Evolutionary conservation across 208 protist genomes (phyloP).

Genomic region (Leishmania amazonensis): DNA sequence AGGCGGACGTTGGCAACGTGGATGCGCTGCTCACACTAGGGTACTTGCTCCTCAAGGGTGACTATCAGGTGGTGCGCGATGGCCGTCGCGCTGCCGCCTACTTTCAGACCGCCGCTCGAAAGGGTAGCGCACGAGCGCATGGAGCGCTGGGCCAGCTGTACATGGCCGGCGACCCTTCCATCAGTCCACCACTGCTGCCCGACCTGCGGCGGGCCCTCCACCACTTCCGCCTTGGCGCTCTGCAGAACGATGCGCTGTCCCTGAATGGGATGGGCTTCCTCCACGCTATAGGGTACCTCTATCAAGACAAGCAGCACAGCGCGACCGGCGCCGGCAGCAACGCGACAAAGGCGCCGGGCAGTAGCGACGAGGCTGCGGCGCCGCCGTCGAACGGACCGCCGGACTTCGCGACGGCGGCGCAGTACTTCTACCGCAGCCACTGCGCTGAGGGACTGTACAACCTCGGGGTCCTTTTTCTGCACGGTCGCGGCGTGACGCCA

Average conservation of each 20-base stretch:
- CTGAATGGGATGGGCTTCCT: constrained; percentile 88
- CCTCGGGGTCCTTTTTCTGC: constrained; percentile 68
- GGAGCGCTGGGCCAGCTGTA: constrained; percentile 78
- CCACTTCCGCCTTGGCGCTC: constrained; percentile 70
- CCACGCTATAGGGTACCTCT: constrained; percentile 73
- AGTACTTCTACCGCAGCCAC: constrained; percentile 43
- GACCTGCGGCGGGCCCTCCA: constrained; percentile 55
- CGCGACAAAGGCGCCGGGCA: background rate
- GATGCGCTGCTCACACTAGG: constrained; percentile 61
- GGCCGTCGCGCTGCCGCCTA: constrained; percentile 40
- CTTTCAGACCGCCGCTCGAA: constrained; percentile 44
- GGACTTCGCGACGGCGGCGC: constrained; percentile 56
- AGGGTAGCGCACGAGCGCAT: constrained; percentile 40
- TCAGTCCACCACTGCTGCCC: constrained; percentile 37
- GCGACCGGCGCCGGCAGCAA: background rate
- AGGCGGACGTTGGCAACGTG: constrained; percentile 48
- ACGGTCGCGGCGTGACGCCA: constrained; percentile 58
- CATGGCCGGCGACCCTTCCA: constrained; percentile 43
- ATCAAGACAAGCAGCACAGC: constrained; percentile 19
- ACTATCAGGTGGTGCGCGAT: constrained; percentile 48
- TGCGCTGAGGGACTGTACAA: constrained; percentile 75
- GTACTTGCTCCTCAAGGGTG: constrained; percentile 60
- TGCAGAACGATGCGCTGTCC: constrained; percentile 43
- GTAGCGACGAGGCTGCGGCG: background rate
- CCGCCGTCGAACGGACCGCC: constrained; percentile 14